These are phyloP conservation scores for Aureobasidium lini DNA, from an alignment of 2,329 filamentous ascomycete genomes.

Conservation along the genomic window DNA sequence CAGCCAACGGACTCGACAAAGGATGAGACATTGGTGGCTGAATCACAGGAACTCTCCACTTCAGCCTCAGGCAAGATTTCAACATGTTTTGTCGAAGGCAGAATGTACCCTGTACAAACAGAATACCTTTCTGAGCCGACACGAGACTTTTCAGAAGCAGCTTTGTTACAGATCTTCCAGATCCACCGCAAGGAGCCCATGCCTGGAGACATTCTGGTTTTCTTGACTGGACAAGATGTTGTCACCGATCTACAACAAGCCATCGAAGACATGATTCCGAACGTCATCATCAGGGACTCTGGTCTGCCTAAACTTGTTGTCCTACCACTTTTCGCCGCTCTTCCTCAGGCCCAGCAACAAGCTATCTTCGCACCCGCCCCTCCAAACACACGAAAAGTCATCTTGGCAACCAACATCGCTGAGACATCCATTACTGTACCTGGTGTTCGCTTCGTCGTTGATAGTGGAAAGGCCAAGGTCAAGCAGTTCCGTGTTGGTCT, in stretches of 20 bases:
- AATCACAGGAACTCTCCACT: not conserved
- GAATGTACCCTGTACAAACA: conserved; percentile 77
- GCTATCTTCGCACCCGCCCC: conserved; percentile 72
- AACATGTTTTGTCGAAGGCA: conserved; percentile 68
- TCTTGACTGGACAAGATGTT: conserved; percentile 86
- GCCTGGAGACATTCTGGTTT: conserved; percentile 90
- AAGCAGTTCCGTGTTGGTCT: conserved; percentile 82
- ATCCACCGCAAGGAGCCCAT: conserved; percentile 81
- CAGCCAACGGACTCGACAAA: not conserved
- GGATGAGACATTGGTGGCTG: not conserved
- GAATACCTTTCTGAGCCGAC: conserved; percentile 67
- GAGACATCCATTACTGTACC: conserved; percentile 96
- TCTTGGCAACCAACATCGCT: conserved; percentile 94
- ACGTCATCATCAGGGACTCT: conserved; percentile 58
- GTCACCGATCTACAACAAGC: conserved; percentile 76
- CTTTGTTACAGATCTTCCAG: conserved; percentile 75
- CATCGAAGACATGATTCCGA: conserved; percentile 67
- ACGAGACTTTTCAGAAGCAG: conserved; percentile 71
- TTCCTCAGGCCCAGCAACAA: conserved; percentile 80
- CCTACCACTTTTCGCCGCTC: conserved; percentile 79
- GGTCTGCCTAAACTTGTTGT: conserved; percentile 59
- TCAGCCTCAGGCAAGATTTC: conserved; percentile 28
- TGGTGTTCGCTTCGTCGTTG: conserved; percentile 83
- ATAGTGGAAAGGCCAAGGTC: conserved; percentile 88
- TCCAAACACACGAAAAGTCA: conserved; percentile 74